phyloP scores from a whole-genome alignment of 129 eudicot genomes.

The Solidago caesia region DNA sequence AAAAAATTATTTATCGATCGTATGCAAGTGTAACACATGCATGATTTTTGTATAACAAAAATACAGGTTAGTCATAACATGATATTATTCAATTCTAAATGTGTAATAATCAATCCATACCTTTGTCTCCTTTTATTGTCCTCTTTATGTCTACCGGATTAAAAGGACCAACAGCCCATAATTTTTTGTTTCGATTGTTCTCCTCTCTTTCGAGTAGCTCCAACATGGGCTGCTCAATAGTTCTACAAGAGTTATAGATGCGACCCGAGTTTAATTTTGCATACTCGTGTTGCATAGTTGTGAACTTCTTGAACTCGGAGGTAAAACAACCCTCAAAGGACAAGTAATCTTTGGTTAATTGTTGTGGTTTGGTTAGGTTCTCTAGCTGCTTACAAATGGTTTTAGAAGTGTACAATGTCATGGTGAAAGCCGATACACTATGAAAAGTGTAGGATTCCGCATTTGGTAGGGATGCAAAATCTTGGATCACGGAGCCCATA shows the following conservation, averaged over 20 bases:
- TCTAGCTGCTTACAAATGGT: background rate
- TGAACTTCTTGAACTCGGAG: slow-evolving; percentile 30
- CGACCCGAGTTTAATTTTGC: slow-evolving; percentile 26
- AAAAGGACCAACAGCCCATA: slow-evolving; percentile 27
- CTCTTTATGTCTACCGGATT: background rate
- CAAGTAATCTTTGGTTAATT: slow-evolving; percentile 15
- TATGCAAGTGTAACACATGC: too few relatives aligned
- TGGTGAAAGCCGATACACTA: slow-evolving; percentile 46
- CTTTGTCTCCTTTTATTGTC: slow-evolving; percentile 10
- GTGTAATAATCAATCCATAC: background rate
- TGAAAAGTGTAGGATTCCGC: slow-evolving; percentile 55
- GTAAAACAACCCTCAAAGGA: slow-evolving; percentile 35
- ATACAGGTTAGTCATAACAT: too few relatives aligned
- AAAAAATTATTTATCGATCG: too few relatives aligned
- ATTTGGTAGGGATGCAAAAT: slow-evolving; percentile 40
- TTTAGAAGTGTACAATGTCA: slow-evolving; percentile 36
- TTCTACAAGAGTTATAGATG: slow-evolving; percentile 23
- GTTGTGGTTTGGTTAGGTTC: slow-evolving; percentile 29
- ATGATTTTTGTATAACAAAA: too few relatives aligned
- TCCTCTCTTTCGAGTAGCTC: slow-evolving; percentile 30
- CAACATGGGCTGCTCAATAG: slow-evolving; percentile 33
- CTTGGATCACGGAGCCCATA: slow-evolving; percentile 60
- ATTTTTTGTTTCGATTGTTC: background rate
- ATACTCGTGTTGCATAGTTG: slow-evolving; percentile 19
- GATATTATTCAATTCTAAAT: too few relatives aligned